phyloP scores from a whole-genome alignment of 345 rosid genomes.

The Eucalyptus lansdowneana region DNA sequence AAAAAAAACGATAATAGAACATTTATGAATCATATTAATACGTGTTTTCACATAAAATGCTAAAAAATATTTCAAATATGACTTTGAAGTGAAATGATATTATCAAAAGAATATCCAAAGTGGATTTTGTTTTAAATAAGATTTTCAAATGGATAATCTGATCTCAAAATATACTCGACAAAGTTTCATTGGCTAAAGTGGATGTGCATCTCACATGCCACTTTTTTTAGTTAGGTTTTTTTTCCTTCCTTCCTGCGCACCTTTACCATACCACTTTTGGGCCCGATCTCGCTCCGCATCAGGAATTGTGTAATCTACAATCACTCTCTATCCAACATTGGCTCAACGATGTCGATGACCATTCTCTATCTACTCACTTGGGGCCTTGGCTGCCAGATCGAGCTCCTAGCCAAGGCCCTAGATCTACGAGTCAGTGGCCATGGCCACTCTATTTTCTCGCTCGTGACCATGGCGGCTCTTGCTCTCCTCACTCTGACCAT shows the following conservation, averaged over 20 bases:
- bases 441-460: background rate
- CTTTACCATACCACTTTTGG: background rate
- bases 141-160: background rate
- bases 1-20: too few relatives aligned
- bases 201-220: background rate
- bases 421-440: background rate
- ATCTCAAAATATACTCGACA: fast-evolving
- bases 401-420: background rate
- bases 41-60: background rate
- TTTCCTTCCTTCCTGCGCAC: background rate
- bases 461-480: background rate
- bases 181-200: background rate
- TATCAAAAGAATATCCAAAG: background rate
- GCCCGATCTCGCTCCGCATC: background rate
- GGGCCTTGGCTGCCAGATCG: background rate
- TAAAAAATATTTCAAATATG: background rate
- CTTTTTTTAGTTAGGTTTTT: background rate
- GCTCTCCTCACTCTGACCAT: background rate
- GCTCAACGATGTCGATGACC: background rate
- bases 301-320: background rate
- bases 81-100: background rate
- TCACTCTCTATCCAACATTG: background rate
- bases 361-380: background rate
- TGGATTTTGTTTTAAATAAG: background rate
- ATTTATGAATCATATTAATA: background rate